phyloP scores from a whole-genome alignment of 352 stramenopile genomes.

The Phytophthora cajani region DNA sequence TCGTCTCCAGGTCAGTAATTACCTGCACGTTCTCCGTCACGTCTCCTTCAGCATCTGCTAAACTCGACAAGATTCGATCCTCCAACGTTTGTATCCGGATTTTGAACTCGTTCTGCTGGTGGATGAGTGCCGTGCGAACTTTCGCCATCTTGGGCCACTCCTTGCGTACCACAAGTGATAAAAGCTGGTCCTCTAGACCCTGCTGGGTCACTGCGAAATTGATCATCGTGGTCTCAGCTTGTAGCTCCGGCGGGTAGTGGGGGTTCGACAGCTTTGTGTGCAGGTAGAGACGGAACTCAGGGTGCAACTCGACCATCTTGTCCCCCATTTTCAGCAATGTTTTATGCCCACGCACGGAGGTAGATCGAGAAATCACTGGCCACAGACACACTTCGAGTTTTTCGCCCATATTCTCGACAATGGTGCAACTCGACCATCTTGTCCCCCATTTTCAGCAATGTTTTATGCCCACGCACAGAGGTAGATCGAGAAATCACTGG shows the following conservation, averaged over 20 bases:
- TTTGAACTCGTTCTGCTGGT: slow-evolving; percentile 93
- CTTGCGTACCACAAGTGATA: slow-evolving; percentile 88
- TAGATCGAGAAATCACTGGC: slow-evolving; percentile 81
- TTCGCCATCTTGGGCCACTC: slow-evolving; percentile 90
- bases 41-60: slow-evolving; percentile 85
- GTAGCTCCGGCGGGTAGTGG: slow-evolving; percentile 91
- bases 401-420: slow-evolving; percentile 92
- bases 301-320: slow-evolving; percentile 86
- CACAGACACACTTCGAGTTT: slow-evolving; percentile 87
- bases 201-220: slow-evolving; percentile 93
- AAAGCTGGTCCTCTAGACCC: slow-evolving; percentile 91
- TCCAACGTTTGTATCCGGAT: slow-evolving; percentile 88
- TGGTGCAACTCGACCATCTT: slow-evolving; percentile 88
- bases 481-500: slow-evolving; percentile 81
- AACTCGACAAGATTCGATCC: slow-evolving; percentile 87
- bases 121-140: slow-evolving; percentile 77
- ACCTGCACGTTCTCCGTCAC: slow-evolving; percentile 96
- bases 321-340: slow-evolving; percentile 86
- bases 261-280: slow-evolving; percentile 95
- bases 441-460: slow-evolving; percentile 84
- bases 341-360: slow-evolving; percentile 78
- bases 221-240: slow-evolving; percentile 91
- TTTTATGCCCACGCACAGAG: slow-evolving; percentile 78
- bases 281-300: slow-evolving; percentile 86
- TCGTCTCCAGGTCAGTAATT: slow-evolving; percentile 95